phyloP scores from a whole-genome alignment of 192 early-diverging fungal species.

The Coemansia sp. region DNA sequence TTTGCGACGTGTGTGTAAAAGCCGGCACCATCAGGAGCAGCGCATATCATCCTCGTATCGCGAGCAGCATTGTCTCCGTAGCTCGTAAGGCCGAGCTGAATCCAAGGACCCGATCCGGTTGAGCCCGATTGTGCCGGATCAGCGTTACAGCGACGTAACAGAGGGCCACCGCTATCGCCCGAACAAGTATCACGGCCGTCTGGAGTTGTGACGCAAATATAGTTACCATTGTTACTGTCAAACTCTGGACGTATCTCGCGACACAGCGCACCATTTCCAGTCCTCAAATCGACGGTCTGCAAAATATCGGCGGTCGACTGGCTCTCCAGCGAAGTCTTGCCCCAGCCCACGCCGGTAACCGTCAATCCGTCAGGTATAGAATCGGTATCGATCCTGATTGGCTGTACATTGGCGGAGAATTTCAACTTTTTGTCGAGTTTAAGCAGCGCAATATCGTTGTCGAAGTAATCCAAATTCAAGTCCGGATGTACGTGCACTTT shows the following conservation, averaged over 20 bases:
- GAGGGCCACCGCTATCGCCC: constrained; percentile 48
- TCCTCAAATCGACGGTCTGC: constrained; percentile 34
- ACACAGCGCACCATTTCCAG: constrained; percentile 37
- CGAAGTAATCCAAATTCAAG: constrained; percentile 48
- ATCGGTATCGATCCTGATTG: constrained; percentile 41
- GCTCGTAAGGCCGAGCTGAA: constrained; percentile 55
- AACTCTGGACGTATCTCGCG: constrained; percentile 20
- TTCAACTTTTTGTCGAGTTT: constrained; percentile 46
- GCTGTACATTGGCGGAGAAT: constrained; percentile 32
- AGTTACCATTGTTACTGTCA: constrained; percentile 37
- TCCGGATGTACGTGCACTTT: constrained; percentile 39
- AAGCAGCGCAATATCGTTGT: constrained; percentile 57
- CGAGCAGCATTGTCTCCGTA: constrained; percentile 45
- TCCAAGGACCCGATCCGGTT: constrained; percentile 29
- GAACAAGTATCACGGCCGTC: constrained; percentile 52
- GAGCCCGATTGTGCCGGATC: not conserved
- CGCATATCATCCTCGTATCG: constrained; percentile 26
- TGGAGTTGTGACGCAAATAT: constrained; percentile 54
- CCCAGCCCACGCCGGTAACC: constrained; percentile 55
- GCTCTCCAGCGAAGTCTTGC: constrained; percentile 30
- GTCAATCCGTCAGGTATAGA: constrained; percentile 19
- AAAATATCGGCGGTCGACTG: constrained; percentile 22
- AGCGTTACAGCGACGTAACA: constrained; percentile 29
- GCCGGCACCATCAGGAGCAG: constrained; percentile 42
- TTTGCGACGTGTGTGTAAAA: constrained; percentile 54